Conservation (phyloP, 228 moss, liverwort and hornwort genomes). For the Sphagnum fallax region DNA sequence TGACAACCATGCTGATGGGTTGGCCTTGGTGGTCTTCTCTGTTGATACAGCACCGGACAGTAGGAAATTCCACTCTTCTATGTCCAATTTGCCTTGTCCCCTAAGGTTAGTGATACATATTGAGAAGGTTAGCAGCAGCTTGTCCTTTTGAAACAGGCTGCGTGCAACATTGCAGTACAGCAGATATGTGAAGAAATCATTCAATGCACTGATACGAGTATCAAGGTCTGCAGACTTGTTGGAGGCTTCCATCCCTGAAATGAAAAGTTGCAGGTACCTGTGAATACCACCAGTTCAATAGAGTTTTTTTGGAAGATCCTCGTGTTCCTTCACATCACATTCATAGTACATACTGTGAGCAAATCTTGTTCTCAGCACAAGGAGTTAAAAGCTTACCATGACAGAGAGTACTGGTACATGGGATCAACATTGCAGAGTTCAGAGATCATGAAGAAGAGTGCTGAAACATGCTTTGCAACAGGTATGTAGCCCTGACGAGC, state of each 20-base stretch:
- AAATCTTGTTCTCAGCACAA: too few relatives aligned
- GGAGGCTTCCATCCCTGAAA: slow-evolving; percentile 54
- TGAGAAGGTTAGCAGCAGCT: slow-evolving; percentile 61
- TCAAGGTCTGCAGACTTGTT: slow-evolving; percentile 45
- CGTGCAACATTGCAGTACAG: slow-evolving; percentile 69
- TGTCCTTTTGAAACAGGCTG: slow-evolving; percentile 82
- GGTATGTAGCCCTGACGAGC: slow-evolving; percentile 74
- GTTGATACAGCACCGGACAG: slow-evolving; percentile 32
- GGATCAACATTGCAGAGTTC: slow-evolving; percentile 74
- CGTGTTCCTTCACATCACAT: too few relatives aligned
- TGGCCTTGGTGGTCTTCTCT: slow-evolving; percentile 23
- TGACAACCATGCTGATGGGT: slow-evolving; percentile 54
- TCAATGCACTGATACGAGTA: slow-evolving; percentile 36
- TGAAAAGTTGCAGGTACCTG: slow-evolving; percentile 72
- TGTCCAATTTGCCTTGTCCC: slow-evolving; percentile 33
- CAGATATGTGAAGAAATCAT: slow-evolving; percentile 56
- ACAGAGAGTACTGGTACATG: slow-evolving; percentile 86
- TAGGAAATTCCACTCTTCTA: slow-evolving; percentile 55
- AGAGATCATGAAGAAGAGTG: slow-evolving; percentile 66
- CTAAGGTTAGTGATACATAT: slow-evolving; percentile 61
- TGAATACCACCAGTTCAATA: not conserved
- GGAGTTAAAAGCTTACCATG: slow-evolving; percentile 34
- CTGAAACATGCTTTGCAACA: slow-evolving; percentile 59
- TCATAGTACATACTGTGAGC: too few relatives aligned
- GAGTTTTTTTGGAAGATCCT: too few relatives aligned